Evolutionary conservation across 305 asterid species (phyloP).

Genomic region (Striga hermonthica): DNA sequence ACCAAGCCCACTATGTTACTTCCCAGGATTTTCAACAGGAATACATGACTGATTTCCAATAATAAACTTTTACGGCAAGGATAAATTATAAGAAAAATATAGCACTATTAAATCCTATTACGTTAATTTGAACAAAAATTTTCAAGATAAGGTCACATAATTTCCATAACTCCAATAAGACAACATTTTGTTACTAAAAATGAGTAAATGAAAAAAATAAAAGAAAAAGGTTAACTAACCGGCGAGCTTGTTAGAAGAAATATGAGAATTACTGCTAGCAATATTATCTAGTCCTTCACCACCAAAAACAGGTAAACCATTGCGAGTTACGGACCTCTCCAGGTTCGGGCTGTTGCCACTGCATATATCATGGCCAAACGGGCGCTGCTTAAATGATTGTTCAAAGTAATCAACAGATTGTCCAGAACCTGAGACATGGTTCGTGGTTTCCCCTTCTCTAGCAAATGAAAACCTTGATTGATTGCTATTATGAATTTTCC

Average conservation of each 20-base stretch:
- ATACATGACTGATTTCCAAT: not conserved
- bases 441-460: conserved; percentile 63
- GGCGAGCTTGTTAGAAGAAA: conserved; percentile 49
- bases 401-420: conserved; percentile 43
- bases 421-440: conserved; percentile 43
- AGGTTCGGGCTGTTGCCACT: conserved; percentile 41
- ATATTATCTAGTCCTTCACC: conserved; percentile 47
- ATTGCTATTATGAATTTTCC: conserved; percentile 59
- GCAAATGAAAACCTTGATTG: conserved; percentile 97
- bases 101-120: no score
- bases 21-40: not conserved
- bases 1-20: not conserved
- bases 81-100: not conserved
- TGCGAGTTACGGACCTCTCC: conserved; percentile 45
- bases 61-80: not conserved
- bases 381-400: conserved; percentile 41
- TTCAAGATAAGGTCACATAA: conserved; percentile 7
- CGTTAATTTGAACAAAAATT: not conserved
- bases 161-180: conserved; percentile 8
- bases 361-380: conserved; percentile 47
- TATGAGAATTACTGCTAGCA: conserved; percentile 43
- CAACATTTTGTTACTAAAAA: not conserved
- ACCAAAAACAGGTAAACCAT: conserved; percentile 48
- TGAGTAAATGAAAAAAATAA: not conserved
- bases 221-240: conserved; percentile 43